Base-by-base conservation (phyloP, 441 rosid genomes). In the Melastoma candidum region DNA sequence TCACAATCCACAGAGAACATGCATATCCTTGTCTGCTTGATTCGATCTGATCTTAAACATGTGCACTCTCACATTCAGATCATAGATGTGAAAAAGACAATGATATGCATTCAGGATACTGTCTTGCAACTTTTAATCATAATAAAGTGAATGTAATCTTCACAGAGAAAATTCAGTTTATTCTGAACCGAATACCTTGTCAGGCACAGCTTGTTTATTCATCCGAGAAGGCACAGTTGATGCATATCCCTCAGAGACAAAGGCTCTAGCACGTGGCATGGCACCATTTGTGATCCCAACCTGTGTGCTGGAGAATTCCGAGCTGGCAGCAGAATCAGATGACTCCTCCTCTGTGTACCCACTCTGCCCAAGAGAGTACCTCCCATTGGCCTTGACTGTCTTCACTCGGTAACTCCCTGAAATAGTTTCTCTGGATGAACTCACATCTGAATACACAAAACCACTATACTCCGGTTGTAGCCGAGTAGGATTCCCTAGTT, bases 321-420 rank as follows among this genome's bases (percentile, higher is more conserved):
- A 86, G 75, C 97, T 86, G 46, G 72, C 74, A 64, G 82, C 90
- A 0, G 96, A 89, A 78, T 86, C 96, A 0, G 95, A 78, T n/a
- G 74, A 77, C 61, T 77, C 97, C 26, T 81, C 88, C 41, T 84
- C 89, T 29, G 68, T 73, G 55, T 74, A 85, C 27, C 67, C 77
- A 67, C 69, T 72, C 56, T 57, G 58, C 51, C 68, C 69, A 48
- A 46, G 65, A 1, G 71, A 67, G 52, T 68, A 67, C 69, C 73
- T 74, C 54, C 59, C 72, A 46, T 66, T 70, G 14, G 67, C 76
- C 56, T 75, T 74, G 49, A 53, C 79, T 12, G 63, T 69, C 44
- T 65, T 61, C 63, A 66, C 64, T 32, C 81, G 76, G 10, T 57
- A 72, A 56, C 75, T 66, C 44, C 70, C 83, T 1, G 69, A 69